Evolutionary conservation across 352 stramenopile genomes (phyloP), one percentile per base, ranked within the genome.

Genomic region (Globisporangium abappressorium): DNA sequence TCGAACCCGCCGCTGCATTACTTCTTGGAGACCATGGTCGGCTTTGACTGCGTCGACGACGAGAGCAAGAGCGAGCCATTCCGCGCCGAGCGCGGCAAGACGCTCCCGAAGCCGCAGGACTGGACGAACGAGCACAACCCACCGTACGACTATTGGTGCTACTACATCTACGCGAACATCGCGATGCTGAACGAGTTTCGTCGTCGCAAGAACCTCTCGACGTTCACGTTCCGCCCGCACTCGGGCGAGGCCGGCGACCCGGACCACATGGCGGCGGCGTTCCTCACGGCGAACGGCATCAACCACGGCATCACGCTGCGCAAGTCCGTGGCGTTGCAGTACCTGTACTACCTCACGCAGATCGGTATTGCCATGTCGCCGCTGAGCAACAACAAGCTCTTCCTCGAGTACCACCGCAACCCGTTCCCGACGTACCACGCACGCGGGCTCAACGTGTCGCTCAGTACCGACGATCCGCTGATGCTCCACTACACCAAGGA

Each of bases 401-500:
- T 98, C 71, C 72, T 98, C 7, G 93, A 98, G 67, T 98, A 98
- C 73, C 85, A 97, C 57, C 92, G 94, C 65, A 98, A 98, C 73
- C 95, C 95, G 33, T 98, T 98, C 73, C 89, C 90, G n/a, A 93
- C 86, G 58, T 98, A 97, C 73, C 98, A 99, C 73, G 91, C 90
- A 34, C 87, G 97, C 46, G 98, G 98, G 1, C 76, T 99, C 57
- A 99, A 99, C 76, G 97, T 99, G 22, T 98, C 97, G 14, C 77
- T 99, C 30, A 99, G 94, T 54, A 99, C 98, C 15, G 98, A 99
- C 70, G 97, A 99, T 78, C 98, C 98, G 11, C 81, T 99, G 28
- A 90, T 99, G 78, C 95, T 99, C 41, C 98, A 99, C 77, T 98
- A 99, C 87, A 99, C 95, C 14, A 98, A 99, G 72, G 97, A 99